A percentile compares a stretch with the other conserved stretches of the same genome.
Evolutionary conservation across 1,284 basidiomycete genomes (phyloP).

Genomic region (Puccinia triticina): DNA sequence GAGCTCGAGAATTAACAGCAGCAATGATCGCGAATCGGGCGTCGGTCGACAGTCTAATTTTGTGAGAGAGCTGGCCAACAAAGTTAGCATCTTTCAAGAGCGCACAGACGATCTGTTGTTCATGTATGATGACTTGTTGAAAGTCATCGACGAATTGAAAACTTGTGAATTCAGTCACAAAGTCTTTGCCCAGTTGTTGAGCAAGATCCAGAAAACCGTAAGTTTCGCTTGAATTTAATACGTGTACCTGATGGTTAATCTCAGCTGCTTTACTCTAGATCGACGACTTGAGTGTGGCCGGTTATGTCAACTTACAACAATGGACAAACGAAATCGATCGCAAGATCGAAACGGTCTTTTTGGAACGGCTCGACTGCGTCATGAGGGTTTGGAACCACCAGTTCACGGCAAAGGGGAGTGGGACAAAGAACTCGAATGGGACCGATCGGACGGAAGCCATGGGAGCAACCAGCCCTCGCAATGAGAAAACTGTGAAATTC

Average conservation of each 20-base stretch:
- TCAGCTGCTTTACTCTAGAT: conserved; percentile 65
- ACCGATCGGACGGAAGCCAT: conserved; percentile 19
- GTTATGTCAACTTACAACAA: conserved; percentile 94
- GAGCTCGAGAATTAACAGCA: conserved; percentile 66
- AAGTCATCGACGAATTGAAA: conserved; percentile 80
- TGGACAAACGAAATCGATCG: conserved; percentile 90
- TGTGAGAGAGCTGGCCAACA: conserved; percentile 90
- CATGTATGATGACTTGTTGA: conserved; percentile 80
- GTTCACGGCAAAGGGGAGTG: conserved; percentile 64
- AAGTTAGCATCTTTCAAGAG: conserved; percentile 72
- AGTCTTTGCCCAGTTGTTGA: conserved; percentile 76
- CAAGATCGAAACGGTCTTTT: conserved; percentile 79
- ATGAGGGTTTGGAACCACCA: conserved; percentile 85
- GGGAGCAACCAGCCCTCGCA: conserved; percentile 1
- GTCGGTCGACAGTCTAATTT: conserved; percentile 81
- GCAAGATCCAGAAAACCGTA: conserved; percentile 82
- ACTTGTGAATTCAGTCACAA: conserved; percentile 82
- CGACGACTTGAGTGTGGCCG: conserved; percentile 90
- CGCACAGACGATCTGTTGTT: conserved; percentile 92
- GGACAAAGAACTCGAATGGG: conserved; percentile 5
- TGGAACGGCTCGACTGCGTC: conserved; percentile 76
- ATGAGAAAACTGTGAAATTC: conserved; percentile 34
- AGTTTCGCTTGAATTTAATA: conserved; percentile 57
- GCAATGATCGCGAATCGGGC: conserved; percentile 70
- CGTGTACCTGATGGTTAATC: neutral